Evolutionary conservation across 306 rosid species (phyloP), one percentile per base, ranked within the genome.

Genomic region (Cyclanthera cordifolia): DNA sequence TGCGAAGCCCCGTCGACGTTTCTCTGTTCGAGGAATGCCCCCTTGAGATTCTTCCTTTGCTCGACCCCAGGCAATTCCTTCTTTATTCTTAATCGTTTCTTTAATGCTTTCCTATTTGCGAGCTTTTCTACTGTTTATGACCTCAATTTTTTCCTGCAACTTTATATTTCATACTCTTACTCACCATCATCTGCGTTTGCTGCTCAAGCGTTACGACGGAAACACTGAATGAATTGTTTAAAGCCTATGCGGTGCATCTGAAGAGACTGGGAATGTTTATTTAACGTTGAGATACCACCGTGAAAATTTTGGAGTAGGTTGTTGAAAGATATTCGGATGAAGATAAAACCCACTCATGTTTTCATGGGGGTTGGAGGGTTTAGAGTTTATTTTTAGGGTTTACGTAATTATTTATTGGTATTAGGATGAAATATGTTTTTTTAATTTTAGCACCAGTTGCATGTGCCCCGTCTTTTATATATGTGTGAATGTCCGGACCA

Each of bases 1-100:
- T 93, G 96, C 87, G 96, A 71, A 79, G 84, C 75, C 96, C 96
- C 1, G 67, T 93, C 2, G 91, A 93, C 59, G 82, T 89, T 8
- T 67, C 76, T 46, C 82, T 70, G 73, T 46, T 78, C 25, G 72
- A 83, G 77, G 72, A 84, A 51, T 79, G 84, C 53, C 77, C 88
- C 5, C 81, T 87, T 0, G 9, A 73, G 73, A 70, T 72, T 47
- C 80, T 87, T 27, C 98, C 99, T 68, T 74, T 53, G 54, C 81
- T 93, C 54, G 79, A 90, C 27, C 79, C 84, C 17, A 81, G 83
- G 88, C 81, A 73, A 25, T 66, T 30, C 25, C 23, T 14, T 24
- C 13, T 27, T 17, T 9, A 16, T 0, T 55, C 39, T 30, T 52
- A 5, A 20, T 17, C 41, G 11, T 6, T 49, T 16, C 0, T 48